A percentile compares a stretch with the other conserved stretches of the same genome.
These are phyloP conservation scores for Candida wancherniae DNA, from an alignment of 805 yeast genomes.

Conservation along the genomic window DNA sequence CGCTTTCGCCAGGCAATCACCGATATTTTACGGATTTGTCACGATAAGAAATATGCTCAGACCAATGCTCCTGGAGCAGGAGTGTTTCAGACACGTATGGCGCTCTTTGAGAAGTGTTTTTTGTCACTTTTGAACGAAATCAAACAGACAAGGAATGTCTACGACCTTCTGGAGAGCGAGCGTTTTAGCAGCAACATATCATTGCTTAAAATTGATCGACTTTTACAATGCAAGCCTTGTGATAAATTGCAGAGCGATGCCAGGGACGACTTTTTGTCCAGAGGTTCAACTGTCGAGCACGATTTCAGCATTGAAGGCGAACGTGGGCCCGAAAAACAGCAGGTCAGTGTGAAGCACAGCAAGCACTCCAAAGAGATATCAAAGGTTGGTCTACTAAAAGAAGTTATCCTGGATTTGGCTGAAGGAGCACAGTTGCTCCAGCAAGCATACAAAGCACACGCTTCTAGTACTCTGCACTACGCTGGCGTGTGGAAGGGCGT, in stretches of 20 bases:
- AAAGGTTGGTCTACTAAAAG: no score
- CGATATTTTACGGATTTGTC: background rate
- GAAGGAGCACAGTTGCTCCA: no score
- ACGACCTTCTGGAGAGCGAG: constrained; percentile 6
- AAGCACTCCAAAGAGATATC: no score
- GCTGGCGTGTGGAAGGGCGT: constrained; percentile 2
- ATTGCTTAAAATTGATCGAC: constrained; percentile 9
- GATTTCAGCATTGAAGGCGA: constrained; percentile 2
- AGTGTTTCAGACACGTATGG: no score
- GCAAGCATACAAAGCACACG: no score
- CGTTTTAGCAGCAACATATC: constrained; percentile 8
- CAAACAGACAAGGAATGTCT: constrained; percentile 1
- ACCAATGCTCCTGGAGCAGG: no score
- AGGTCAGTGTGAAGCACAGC: no score
- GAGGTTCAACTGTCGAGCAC: background rate
- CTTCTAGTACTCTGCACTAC: constrained; percentile 1
- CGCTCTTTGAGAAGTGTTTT: no score
- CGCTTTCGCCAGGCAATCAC: constrained; percentile 2
- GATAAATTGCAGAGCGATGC: constrained; percentile 2
- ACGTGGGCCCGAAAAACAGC: background rate
- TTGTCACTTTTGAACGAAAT: no score
- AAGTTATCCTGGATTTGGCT: no score
- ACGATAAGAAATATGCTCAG: no score
- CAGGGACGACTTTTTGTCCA: constrained; percentile 7
- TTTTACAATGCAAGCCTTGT: constrained; percentile 7